Evolutionary conservation across 2,329 filamentous ascomycete genomes (phyloP), one percentile per base, ranked within the genome.

Genomic region (Tolypocladium inflatum): DNA sequence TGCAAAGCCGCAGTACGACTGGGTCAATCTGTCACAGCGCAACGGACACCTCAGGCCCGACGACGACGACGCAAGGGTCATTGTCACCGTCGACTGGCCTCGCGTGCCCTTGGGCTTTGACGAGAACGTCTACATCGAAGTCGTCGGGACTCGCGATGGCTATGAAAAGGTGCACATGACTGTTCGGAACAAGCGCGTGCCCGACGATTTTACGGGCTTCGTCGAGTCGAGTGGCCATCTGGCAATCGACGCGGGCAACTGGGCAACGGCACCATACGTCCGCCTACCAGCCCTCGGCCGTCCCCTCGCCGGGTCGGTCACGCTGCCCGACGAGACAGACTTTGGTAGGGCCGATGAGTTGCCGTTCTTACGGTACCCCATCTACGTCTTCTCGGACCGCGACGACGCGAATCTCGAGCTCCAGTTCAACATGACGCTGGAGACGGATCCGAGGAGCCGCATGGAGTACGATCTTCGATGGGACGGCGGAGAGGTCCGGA

Each of bases 391-490:
- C 53, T 61, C 67, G 1, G 54, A 63, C 1, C 61, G 60, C 3
- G 56, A 61, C 2, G 57, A 63, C 13, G 62, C 72, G 1, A 63
- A 61, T 2, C 65, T 72, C 1, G 65, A 68, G 21, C 61, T 74
- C 15, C 71, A 73, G 48, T 71, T 76, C 61, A 73, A 68, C 58
- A 70, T 67, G 55, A 71, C 76, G 0, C 72, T 82, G 5, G 82
- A 84, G 63, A 75, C 78, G 7, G 75, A 81, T 57, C 80, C 80
- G 1, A 68, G 71, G 26, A 70, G 73, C 1, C 76, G 73, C 2
- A 77, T 84, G 66, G 72, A 72, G 6, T 83, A 80, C 61, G 76
- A 80, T 5, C 68, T 81, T 3, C 73, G 76, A 7, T 66, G 83
- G 19, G 76, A 81, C 53, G 71, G 75, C 30, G 68, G 70, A 3